A percentile compares a stretch with the other conserved stretches of the same genome.
Conservation (phyloP, 352 stramenopile species). For the Phytophthora chlamydospora region DNA sequence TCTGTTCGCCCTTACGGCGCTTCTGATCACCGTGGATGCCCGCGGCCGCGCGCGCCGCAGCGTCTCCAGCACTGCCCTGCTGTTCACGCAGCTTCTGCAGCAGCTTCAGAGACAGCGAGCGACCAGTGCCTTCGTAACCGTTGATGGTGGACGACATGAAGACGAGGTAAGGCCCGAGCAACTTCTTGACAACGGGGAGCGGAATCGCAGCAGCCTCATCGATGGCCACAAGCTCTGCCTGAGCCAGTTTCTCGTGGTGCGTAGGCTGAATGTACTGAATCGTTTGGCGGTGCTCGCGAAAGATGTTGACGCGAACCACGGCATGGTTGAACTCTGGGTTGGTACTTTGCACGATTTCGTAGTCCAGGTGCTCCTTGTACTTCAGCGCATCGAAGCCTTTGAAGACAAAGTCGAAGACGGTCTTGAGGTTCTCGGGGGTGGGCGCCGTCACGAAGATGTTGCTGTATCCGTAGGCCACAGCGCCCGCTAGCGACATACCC, state of each 20-base stretch:
- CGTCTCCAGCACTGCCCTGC: conserved; percentile 82
- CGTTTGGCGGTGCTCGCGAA: conserved; percentile 96
- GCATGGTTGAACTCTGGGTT: conserved; percentile 87
- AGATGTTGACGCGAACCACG: conserved; percentile 97
- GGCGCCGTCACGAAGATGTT: conserved; percentile 98
- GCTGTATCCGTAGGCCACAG: conserved; percentile 90
- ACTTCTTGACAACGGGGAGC: conserved; percentile 96
- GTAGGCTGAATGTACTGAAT: conserved; percentile 97
- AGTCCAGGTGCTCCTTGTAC: conserved; percentile 99
- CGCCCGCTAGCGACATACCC: conserved; percentile 89
- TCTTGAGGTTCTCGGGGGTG: conserved; percentile 98
- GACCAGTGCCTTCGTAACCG: conserved; percentile 99
- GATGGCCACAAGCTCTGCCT: conserved; percentile 98
- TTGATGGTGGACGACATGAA: conserved; percentile 99
- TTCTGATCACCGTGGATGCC: conserved; percentile 90
- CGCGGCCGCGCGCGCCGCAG: conserved; percentile 57
- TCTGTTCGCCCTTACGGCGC: conserved; percentile 94
- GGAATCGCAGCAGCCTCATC: conserved; percentile 99
- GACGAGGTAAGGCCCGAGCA: conserved; percentile 97
- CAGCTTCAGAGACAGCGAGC: conserved; percentile 98
- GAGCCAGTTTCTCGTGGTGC: conserved; percentile 96
- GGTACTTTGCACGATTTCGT: conserved; percentile 92
- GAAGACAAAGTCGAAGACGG: conserved; percentile 99
- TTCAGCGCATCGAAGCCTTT: conserved; percentile 94
- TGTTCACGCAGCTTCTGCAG: conserved; percentile 97